Base-by-base conservation (phyloP, 2,329 filamentous ascomycete species). In the Mariannaea elegans region DNA sequence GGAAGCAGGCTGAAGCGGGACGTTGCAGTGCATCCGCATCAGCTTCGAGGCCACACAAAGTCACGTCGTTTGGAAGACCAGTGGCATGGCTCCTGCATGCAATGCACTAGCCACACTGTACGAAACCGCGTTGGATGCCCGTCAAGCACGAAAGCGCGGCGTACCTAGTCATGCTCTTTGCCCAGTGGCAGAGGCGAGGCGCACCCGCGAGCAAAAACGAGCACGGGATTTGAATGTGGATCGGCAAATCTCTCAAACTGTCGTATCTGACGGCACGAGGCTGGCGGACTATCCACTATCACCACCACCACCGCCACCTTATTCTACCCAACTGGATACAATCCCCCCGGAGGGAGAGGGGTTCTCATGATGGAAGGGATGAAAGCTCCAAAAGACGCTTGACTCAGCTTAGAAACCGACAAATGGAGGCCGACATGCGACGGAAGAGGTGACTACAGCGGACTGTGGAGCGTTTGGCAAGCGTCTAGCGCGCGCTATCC, bases 1-100 rank as follows among this genome's bases (percentile, higher is more conserved):
- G 56, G 61, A 45, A 65, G 64, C 64, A 67, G 64, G 66, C 67
- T 69, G 69, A 69, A 63, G 59, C 66, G 67, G 62, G 65, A 69
- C 65, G 66, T 69, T 69, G 65, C 67, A 66, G 68, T 50, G 39
- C 61, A 62, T 44, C 57, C 56, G 61, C 51, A 60, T 68, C 57
- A 66, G 53, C 51, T 59, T 58, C 44, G 27, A 45, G 53, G 62
- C 54, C 45, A 53, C 48, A 53, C 53, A 56, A 47, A 59, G 24
- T 62, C 60, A 50, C 36, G 47, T 60, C 48, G 56, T 56, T 53
- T 16, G 51, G 32, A 42, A 44, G 61, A 23, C 52, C 53, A 64
- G 57, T 56, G 54, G 56, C 53, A 58, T 59, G 44, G 57, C 60
- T 60, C 49, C 42, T 56, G 60, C 60, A 50, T 51, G 51, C 44